Conservation (phyloP, 257 asterid genomes). For the Gentiana dahurica region DNA sequence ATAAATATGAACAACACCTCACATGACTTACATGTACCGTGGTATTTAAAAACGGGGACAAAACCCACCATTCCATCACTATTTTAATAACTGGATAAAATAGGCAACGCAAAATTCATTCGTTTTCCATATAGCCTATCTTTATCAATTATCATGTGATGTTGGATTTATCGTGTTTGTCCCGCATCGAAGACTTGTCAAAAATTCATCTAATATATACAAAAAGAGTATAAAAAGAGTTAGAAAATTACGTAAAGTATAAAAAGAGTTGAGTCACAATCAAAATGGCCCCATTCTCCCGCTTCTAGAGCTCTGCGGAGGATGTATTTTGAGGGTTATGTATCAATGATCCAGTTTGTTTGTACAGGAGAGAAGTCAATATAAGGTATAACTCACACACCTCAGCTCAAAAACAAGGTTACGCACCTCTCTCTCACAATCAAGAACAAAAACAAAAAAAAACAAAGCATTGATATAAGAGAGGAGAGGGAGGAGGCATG, state of each 20-base stretch:
- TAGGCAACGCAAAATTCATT: neutral
- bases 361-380: slow-evolving; percentile 8
- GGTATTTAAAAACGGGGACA: slow-evolving; percentile 20
- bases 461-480: neutral
- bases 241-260: no score
- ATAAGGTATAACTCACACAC: neutral
- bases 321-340: neutral
- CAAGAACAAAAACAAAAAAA: neutral
- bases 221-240: no score
- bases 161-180: no score
- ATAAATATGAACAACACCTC: slow-evolving; percentile 19
- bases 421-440: slow-evolving; percentile 2
- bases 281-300: no score
- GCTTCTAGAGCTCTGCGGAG: no score
- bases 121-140: neutral
- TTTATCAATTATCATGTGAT: neutral
- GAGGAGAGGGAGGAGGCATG: slow-evolving; percentile 24
- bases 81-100: no score
- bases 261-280: no score
- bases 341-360: slow-evolving; percentile 4
- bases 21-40: slow-evolving; percentile 27
- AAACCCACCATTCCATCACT: slow-evolving; percentile 10
- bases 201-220: no score
- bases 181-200: no score
- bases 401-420: neutral